Evolutionary conservation across 139 green algal species (phyloP).

Genomic region (Chlamydomonas sp.): DNA sequence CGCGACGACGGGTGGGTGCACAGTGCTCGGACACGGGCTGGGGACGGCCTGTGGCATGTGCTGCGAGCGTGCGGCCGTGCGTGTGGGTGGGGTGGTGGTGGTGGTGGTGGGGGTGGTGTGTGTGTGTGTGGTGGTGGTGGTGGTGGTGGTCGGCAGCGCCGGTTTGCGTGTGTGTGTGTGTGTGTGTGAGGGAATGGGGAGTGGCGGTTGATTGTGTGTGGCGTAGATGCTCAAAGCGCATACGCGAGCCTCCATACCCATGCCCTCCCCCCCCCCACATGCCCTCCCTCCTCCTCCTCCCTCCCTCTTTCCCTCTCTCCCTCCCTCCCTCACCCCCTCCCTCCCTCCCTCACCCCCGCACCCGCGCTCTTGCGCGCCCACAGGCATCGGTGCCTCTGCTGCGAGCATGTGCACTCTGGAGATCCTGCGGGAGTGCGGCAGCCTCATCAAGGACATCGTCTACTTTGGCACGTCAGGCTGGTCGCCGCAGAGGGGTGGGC

Average conservation of each 20-base stretch:
- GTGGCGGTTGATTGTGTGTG: neutral
- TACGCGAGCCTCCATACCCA: neutral
- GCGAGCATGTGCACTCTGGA: constrained; percentile 43
- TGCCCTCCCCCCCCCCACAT: neutral
- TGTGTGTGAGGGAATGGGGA: constrained; percentile 3
- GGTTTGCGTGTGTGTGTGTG: neutral
- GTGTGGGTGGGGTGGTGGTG: neutral
- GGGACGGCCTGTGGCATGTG: constrained; percentile 2
- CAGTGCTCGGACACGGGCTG: neutral
- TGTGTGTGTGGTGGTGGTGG: neutral
- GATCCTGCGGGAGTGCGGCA: constrained; percentile 35
- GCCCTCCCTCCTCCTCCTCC: neutral
- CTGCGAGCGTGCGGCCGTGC: neutral
- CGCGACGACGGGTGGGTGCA: constrained; percentile 27
- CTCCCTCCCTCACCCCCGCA: neutral
- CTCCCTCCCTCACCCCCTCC: neutral
- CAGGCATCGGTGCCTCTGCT: constrained; percentile 47
- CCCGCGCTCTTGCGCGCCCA: neutral
- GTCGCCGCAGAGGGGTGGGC: constrained; percentile 39
- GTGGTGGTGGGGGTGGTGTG: neutral
- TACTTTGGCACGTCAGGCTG: constrained; percentile 56
- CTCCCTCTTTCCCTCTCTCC: neutral
- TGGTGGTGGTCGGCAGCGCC: neutral
- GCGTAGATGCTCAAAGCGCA: constrained; percentile 1
- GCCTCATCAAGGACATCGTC: constrained; percentile 36